A percentile compares a stretch with the other conserved stretches of the same genome.
Conservation (phyloP, 164 flowering plant species). For the Tetracentron sinense region DNA sequence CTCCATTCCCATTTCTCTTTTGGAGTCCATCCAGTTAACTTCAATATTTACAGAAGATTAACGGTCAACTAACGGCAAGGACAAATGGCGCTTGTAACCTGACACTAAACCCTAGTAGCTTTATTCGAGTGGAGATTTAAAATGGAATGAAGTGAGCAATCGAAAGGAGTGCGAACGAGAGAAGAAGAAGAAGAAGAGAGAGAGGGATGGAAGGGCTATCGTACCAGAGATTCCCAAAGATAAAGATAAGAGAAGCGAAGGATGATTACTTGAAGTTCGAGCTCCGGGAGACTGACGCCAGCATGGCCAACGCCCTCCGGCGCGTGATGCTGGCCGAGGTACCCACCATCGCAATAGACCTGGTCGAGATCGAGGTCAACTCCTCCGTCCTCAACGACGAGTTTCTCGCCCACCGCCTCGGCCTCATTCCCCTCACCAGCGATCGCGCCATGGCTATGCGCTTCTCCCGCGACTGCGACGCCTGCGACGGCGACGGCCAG, state of each 20-base stretch:
- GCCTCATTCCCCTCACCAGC: slow-evolving; percentile 86
- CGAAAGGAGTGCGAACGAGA: background rate
- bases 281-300: slow-evolving; percentile 83
- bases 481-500: slow-evolving; percentile 96
- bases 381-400: slow-evolving; percentile 96
- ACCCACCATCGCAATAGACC: slow-evolving; percentile 90
- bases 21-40: too few species aligned
- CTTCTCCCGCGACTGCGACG: slow-evolving; percentile 89
- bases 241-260: slow-evolving; percentile 72
- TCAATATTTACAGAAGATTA: too few species aligned
- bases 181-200: slow-evolving; percentile 1
- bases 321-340: slow-evolving; percentile 96
- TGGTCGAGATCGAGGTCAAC: slow-evolving; percentile 94
- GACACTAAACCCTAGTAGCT: too few species aligned
- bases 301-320: slow-evolving; percentile 91
- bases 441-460: slow-evolving; percentile 88
- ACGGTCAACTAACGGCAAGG: too few species aligned
- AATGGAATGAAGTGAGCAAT: background rate
- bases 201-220: slow-evolving; percentile 36
- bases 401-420: slow-evolving; percentile 96
- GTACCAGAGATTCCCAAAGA: slow-evolving; percentile 79
- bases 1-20: too few species aligned
- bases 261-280: slow-evolving; percentile 87
- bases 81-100: too few species aligned
- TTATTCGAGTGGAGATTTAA: too few species aligned